Evolutionary conservation across 2,329 filamentous ascomycete genomes (phyloP).

Genomic region (Colletotrichum noveboracense): DNA sequence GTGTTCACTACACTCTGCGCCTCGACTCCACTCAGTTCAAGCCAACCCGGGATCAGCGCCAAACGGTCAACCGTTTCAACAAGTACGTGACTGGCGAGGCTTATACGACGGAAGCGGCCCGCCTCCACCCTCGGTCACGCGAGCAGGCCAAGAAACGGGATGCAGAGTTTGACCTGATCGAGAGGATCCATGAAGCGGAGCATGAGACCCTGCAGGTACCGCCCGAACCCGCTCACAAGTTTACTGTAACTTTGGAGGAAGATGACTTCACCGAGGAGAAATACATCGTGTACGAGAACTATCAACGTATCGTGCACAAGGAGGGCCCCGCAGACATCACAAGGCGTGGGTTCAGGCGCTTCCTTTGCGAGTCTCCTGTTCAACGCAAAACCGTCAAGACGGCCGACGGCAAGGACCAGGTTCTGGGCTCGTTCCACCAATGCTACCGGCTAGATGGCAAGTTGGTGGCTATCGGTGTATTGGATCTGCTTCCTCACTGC

Average conservation of each 20-base stretch:
- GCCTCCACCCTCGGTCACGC: conserved; percentile 69
- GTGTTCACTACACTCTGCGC: conserved; percentile 87
- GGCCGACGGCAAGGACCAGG: conserved; percentile 55
- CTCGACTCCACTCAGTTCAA: conserved; percentile 70
- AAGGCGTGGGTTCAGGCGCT: conserved; percentile 68
- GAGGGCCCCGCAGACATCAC: conserved; percentile 67
- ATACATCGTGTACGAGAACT: conserved; percentile 74
- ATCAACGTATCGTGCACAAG: conserved; percentile 75
- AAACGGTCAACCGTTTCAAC: conserved; percentile 79
- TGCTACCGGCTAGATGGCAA: conserved; percentile 80
- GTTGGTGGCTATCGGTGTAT: conserved; percentile 76
- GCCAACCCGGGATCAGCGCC: conserved; percentile 74
- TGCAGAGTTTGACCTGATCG: conserved; percentile 69
- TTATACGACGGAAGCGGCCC: conserved; percentile 69
- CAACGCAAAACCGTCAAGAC: conserved; percentile 46
- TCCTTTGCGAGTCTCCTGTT: conserved; percentile 76
- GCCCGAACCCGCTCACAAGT: conserved; percentile 68
- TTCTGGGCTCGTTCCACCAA: conserved; percentile 79
- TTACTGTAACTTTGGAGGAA: conserved; percentile 73
- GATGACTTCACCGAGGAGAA: conserved; percentile 79
- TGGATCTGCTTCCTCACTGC: conserved; percentile 77
- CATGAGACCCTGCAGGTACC: conserved; percentile 56
- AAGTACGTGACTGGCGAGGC: conserved; percentile 70
- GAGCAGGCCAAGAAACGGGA: conserved; percentile 68
- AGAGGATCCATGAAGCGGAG: conserved; percentile 75